phyloP scores from a whole-genome alignment of 768 basidiomycete genomes.

The Xerocomus brunneocitrinus region DNA sequence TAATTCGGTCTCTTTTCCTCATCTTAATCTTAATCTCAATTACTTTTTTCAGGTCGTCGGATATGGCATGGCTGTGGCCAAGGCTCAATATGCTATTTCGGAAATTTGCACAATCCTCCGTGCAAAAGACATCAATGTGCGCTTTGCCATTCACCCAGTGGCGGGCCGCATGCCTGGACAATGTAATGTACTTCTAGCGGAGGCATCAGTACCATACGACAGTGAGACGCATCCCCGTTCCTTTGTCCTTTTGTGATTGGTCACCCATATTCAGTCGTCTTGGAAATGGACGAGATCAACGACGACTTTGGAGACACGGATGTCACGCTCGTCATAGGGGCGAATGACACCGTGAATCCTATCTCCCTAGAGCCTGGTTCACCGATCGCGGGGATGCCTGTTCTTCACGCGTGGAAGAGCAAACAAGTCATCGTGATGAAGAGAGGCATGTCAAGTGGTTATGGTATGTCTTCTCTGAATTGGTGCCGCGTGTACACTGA shows the following conservation, averaged over 20 bases:
- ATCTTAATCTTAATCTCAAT: constrained; percentile 3
- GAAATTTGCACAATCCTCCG: constrained; percentile 74
- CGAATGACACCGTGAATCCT: constrained; percentile 90
- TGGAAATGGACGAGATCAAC: constrained; percentile 95
- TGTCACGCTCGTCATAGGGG: constrained; percentile 86
- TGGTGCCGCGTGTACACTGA: background rate
- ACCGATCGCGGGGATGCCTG: constrained; percentile 89
- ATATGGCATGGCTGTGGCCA: constrained; percentile 91
- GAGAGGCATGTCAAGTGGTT: constrained; percentile 83
- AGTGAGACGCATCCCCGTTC: constrained; percentile 42
- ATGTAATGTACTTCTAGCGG: constrained; percentile 87
- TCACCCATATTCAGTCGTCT: constrained; percentile 51
- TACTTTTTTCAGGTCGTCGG: constrained; percentile 56
- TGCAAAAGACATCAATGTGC: constrained; percentile 71
- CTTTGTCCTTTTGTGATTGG: background rate
- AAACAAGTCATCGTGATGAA: constrained; percentile 93
- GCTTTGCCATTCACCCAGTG: constrained; percentile 87
- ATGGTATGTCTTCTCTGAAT: constrained; percentile 46
- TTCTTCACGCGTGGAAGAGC: constrained; percentile 89
- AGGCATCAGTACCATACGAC: constrained; percentile 88
- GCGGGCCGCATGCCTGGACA: constrained; percentile 93
- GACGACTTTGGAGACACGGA: constrained; percentile 88
- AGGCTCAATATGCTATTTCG: constrained; percentile 75
- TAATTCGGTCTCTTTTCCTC: constrained; percentile 21
- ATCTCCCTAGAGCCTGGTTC: constrained; percentile 85